A percentile compares a stretch with the other conserved stretches of the same genome.
Conservation (phyloP, 2,329 filamentous ascomycete genomes). For the Paecilomyces formosus region DNA sequence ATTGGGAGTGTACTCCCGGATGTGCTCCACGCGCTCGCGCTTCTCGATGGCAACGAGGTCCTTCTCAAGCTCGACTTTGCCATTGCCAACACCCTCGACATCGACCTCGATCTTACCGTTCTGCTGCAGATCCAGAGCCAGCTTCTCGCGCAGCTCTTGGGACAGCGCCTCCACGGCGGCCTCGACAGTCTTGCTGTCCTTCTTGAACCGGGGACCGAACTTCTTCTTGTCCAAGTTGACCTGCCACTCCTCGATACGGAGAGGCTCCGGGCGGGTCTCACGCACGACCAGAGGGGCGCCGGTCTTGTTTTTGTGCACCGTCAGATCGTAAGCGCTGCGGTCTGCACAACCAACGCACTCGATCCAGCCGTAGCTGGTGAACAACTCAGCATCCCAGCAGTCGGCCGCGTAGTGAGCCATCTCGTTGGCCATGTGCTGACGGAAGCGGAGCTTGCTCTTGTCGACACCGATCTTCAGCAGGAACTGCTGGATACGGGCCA, state of each 20-base stretch:
- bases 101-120: conserved; percentile 70
- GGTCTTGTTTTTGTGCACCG: conserved; percentile 88
- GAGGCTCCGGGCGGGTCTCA: conserved; percentile 69
- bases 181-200: conserved; percentile 82
- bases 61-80: conserved; percentile 70
- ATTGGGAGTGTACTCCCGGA: conserved; percentile 87
- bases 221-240: conserved; percentile 89
- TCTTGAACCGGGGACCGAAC: conserved; percentile 92
- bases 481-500: conserved; percentile 89
- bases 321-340: conserved; percentile 87
- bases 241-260: conserved; percentile 77
- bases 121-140: conserved; percentile 65
- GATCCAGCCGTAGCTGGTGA: conserved; percentile 91
- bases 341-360: conserved; percentile 98
- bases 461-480: conserved; percentile 83
- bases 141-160: conserved; percentile 73
- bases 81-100: conserved; percentile 58
- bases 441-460: conserved; percentile 80
- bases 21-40: conserved; percentile 72
- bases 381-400: conserved; percentile 95
- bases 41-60: conserved; percentile 80
- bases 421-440: conserved; percentile 90
- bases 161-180: conserved; percentile 65
- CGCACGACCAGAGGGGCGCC: conserved; percentile 79
- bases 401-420: conserved; percentile 93